Evolutionary conservation across 202 grass and related monocot species (phyloP), one percentile per base, ranked within the genome.

Genomic region (Hordeum pubiflorum): DNA sequence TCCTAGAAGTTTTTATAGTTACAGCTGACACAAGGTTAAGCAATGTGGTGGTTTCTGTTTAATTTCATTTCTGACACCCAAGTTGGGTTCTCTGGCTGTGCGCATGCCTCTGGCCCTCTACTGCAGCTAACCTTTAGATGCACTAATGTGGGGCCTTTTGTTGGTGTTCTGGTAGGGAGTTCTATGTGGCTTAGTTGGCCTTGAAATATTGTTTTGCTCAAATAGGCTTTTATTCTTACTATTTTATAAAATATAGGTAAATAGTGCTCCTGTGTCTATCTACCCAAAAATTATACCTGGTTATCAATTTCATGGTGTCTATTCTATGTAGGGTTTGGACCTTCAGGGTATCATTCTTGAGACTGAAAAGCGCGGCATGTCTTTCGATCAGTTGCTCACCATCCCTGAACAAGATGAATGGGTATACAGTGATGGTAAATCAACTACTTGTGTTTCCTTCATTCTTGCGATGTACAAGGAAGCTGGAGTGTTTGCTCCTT

Each of bases 381-480:
- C 83, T 79, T 98, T 98, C 48, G 95, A 98, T 75, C 95, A 98
- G 55, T 87, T 98, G 80, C 90, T 98, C 61, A 89, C 90, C 68
- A 93, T 93, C 66, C 95, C 95, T 13, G 95, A 98, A 72, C 89
- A 94, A 89, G 95, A 98, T 38, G 95, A 98, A 82, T 98, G 95
- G 95, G 77, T 91, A 20, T 98, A 98, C 60, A 98, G 92, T 83
- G 95, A 98, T 85, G 95, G 95, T 17, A 94, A 98, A 91, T 98
- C 95, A 84, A 98, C 95, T 4, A 98, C 90, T 33, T 95, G 92
- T 72, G 95, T 98, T 62, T 89, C 92, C 40, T 95, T 95, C 79
- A 87, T 98, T 83, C 92, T 98, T 60, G 95, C 87, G 52, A 91
- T 98, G 90, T 98, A 98, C 48, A 98, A 95, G 76, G 92, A 94